Base-by-base conservation (phyloP, 257 asterid genomes). In the Cinchona pubescens region DNA sequence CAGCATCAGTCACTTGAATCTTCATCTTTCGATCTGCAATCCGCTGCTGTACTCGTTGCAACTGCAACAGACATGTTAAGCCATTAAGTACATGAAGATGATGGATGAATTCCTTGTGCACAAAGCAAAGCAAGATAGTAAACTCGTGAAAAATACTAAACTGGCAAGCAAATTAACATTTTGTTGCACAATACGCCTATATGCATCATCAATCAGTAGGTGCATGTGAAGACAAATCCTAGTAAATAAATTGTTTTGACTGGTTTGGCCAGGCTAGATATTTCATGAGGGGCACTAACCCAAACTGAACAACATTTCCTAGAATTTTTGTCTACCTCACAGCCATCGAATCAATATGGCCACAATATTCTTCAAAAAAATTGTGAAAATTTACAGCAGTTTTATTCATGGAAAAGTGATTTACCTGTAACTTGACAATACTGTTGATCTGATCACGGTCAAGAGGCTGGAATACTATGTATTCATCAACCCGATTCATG, bases 401-500 rank as follows among this genome's bases (percentile, higher is more conserved):
- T 40, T 48, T 16, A 43, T n/a, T 32, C 35, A 69, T 21, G 65
- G 15, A 67, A 75, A 55, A 48, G 34, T 11, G 30, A 78, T 77
- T 71, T 73, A 91, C 97, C 96, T 94, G 98, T 79, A 92, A 79
- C 79, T 80, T 85, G 67, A 92, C 96, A 37, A 90, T 92, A 5
- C 84, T 79, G 85, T 78, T 77, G 67, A 94, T 94, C 67, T 94
- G 96, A 19, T 87, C 85, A 6, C 91, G 97, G 71, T 92, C 95
- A 9, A 94, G 96, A 64, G 98, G 98, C 77, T 94, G 96, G 91
- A 94, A 94, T 32, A 94, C 97, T 1, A 94, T 94, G 85, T 90
- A 94, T 79, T 94, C 98, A 75, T 94, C 98, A 29, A 92, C 90
- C 6, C 97, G 93, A 71, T 94, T 94, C 98, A 94, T 92, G 86